A percentile compares a stretch with the other conserved stretches of the same genome.
Evolutionary conservation across 805 yeast genomes (phyloP).

Genomic region (Saturnispora dispora): DNA sequence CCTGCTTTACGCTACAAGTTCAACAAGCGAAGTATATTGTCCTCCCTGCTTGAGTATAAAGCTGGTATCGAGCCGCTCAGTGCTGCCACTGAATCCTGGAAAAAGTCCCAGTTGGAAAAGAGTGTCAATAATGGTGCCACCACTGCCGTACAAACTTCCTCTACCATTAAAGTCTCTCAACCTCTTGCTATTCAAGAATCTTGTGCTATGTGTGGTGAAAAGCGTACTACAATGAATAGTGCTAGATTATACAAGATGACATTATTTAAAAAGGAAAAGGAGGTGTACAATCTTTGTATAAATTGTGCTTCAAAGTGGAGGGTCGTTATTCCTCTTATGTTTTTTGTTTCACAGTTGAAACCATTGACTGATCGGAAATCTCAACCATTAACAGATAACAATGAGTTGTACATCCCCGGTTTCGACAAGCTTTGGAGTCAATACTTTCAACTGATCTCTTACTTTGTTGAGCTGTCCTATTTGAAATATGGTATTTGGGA

Average conservation of each 20-base stretch:
- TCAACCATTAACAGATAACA: constrained; percentile 1
- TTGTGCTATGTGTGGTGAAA: constrained; percentile 82
- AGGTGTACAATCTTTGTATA: constrained; percentile 65
- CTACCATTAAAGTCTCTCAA: constrained; percentile 15
- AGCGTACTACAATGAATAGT: constrained; percentile 58
- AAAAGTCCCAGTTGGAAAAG: constrained; percentile 22
- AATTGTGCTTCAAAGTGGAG: constrained; percentile 74
- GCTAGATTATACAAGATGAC: constrained; percentile 62
- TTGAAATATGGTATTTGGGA: constrained; percentile 70
- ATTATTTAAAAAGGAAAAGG: constrained; percentile 26
- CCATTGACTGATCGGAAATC: constrained; percentile 1
- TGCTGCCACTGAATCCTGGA: constrained; percentile 70
- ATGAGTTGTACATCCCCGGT: constrained; percentile 1
- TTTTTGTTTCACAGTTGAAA: constrained; percentile 36
- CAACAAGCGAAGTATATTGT: constrained; percentile 50
- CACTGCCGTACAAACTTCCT: background rate
- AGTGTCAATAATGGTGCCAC: constrained; percentile 3
- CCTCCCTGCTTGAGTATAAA: constrained; percentile 66
- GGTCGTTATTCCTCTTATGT: constrained; percentile 74
- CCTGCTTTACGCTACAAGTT: constrained; percentile 48
- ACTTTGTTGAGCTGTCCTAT: constrained; percentile 10
- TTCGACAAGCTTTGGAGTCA: constrained; percentile 5
- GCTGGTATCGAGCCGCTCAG: constrained; percentile 81
- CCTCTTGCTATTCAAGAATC: constrained; percentile 70
- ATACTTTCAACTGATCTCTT: constrained; percentile 5